Evolutionary conservation across 352 stramenopile genomes (phyloP).

Genomic region (Phytophthora pisi): DNA sequence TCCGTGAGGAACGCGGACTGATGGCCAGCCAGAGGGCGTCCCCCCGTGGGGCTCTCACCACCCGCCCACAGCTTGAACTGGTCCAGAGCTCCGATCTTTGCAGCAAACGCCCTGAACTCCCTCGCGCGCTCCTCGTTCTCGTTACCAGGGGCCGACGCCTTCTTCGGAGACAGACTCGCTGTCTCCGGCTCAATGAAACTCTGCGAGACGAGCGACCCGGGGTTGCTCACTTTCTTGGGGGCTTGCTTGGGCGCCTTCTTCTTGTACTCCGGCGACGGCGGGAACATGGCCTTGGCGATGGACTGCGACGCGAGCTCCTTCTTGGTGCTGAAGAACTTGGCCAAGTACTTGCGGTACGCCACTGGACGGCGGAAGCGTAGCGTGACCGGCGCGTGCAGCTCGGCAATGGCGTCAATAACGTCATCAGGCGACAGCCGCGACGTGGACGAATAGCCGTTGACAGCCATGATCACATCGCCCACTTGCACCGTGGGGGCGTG

Average conservation of each 20-base stretch:
- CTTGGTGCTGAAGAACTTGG: conserved; percentile 43
- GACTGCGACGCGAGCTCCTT: conserved; percentile 53
- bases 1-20: conserved; percentile 67
- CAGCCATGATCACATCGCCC: conserved; percentile 69
- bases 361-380: conserved; percentile 61
- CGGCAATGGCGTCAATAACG: conserved; percentile 57
- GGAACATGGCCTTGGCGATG: conserved; percentile 70
- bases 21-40: conserved; percentile 33
- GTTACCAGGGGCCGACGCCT: conserved; percentile 12
- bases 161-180: conserved; percentile 18
- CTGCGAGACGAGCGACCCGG: conserved; percentile 28
- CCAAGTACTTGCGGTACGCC: conserved; percentile 63
- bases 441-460: conserved; percentile 61
- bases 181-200: conserved; percentile 45
- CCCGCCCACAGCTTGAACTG: conserved; percentile 66
- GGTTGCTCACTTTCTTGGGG: conserved; percentile 19
- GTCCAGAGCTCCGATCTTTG: conserved; percentile 54
- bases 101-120: conserved; percentile 54
- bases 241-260: conserved; percentile 23
- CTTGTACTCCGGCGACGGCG: conserved; percentile 70
- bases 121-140: conserved; percentile 28
- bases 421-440: conserved; percentile 59
- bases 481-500: conserved; percentile 52
- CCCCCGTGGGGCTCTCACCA: conserved; percentile 27
- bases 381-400: conserved; percentile 50